These are phyloP conservation scores for Pseudogymnoascus sp. DNA, from an alignment of 2,329 filamentous ascomycete genomes.

Conservation along the genomic window DNA sequence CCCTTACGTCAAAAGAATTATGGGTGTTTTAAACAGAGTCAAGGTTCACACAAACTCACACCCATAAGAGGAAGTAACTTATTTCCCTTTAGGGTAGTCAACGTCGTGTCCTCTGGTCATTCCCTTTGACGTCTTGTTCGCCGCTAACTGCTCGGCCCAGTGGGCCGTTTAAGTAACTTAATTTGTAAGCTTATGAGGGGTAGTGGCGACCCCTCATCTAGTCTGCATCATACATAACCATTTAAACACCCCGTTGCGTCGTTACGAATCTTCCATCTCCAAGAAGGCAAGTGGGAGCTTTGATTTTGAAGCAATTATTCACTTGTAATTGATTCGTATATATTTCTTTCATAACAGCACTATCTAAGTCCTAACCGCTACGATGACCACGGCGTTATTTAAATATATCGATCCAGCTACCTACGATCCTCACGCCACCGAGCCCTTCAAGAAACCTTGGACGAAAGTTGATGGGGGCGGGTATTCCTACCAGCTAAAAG, in stretches of 20 bases:
- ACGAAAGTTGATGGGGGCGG: conserved; percentile 54
- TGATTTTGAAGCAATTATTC: neutral
- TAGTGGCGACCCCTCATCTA: neutral
- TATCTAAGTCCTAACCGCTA: conserved; percentile 24
- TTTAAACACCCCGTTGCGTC: neutral
- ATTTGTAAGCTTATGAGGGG: neutral
- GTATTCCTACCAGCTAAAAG: conserved; percentile 42
- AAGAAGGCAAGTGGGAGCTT: neutral
- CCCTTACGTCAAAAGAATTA: no score
- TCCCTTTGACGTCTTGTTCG: neutral
- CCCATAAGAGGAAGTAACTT: no score
- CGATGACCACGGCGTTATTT: conserved; percentile 51
- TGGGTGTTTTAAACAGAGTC: no score
- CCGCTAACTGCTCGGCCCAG: neutral
- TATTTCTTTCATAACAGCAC: neutral
- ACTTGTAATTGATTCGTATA: neutral
- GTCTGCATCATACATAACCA: neutral
- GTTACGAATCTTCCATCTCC: neutral
- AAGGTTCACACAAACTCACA: no score
- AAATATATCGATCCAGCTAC: conserved; percentile 51
- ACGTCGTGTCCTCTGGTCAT: neutral
- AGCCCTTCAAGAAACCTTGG: conserved; percentile 47
- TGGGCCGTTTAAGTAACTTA: neutral
- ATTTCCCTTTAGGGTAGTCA: no score
- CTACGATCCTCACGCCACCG: conserved; percentile 27